Base-by-base conservation (phyloP, 371 early-diverging fungal genomes). In the Coemansia linderi region DNA sequence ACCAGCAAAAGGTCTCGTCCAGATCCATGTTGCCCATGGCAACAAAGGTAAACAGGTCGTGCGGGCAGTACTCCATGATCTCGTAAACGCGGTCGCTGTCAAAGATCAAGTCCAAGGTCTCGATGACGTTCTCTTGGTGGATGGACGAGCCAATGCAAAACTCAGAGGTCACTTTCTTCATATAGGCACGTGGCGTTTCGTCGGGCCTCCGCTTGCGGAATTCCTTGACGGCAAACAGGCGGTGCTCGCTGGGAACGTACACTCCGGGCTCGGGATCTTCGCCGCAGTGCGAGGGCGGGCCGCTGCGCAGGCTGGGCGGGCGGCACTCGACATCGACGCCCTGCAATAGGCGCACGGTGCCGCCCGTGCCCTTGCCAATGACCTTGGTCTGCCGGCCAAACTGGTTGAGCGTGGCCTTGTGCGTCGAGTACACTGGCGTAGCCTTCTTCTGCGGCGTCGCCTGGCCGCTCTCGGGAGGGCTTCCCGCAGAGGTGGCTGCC, bases 121-220 rank as follows among this genome's bases (percentile, higher is more conserved):
- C 88, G 43, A 95, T 91, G 59, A 95, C 84, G 74, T 94, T 91
- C n/a, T 87, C 87, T 77, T 95, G 95, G 65, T 92, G 94, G 17
- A 93, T 72, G 4, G 88, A 87, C 7, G 87, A 88, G 29, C 88
- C 89, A 48, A 95, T 92, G 75, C 94, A 93, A 73, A 90, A 93
- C 75, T 95, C 95, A 10, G 87, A 86, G 2, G 91, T 89, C 38
- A 95, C 85, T 63, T 90, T 89, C 79, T 93, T 93, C 67, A 90
- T 83, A 71, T 93, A 94, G n/a, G 89, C 90, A 43, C 88, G 87
- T 64, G 90, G 89, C 3, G 85, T 83, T 80, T 95, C 94, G 62
- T 86, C 82, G 1, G 82, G 74, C 24, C 83, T 70, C 44, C 89
- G 81, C 72, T 87, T 86, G 50, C 92, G 85, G 79, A 95, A 94